phyloP scores from a whole-genome alignment of 78 protist species.

The Speleostelium caveatum region DNA sequence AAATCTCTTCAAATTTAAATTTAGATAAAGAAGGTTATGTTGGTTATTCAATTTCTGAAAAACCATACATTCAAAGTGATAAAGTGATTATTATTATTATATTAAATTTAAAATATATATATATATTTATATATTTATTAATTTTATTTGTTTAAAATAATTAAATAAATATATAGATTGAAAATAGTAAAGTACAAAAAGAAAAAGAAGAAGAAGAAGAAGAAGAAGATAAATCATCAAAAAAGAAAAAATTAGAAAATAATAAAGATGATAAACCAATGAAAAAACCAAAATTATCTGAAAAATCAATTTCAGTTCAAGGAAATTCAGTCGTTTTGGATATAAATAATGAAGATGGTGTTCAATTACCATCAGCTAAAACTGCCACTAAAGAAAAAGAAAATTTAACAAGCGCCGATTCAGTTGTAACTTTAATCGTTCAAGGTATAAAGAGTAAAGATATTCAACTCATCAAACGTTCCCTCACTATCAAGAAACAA shows the following conservation, averaged over 20 bases:
- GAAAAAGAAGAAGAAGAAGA: too few relatives aligned
- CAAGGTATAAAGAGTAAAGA: conserved; percentile 22
- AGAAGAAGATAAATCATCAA: not conserved
- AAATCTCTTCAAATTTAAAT: too few relatives aligned
- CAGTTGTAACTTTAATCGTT: conserved; percentile 32
- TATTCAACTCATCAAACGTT: not conserved
- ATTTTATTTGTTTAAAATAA: too few relatives aligned
- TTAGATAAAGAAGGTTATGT: too few relatives aligned
- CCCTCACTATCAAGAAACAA: not conserved
- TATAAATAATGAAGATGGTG: not conserved
- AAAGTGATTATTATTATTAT: too few relatives aligned
- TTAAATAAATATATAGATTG: too few relatives aligned
- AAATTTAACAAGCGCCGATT: conserved; percentile 28
- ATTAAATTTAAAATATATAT: too few relatives aligned
- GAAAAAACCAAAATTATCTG: not conserved
- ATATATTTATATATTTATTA: too few relatives aligned
- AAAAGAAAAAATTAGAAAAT: not conserved
- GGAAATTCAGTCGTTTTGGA: conserved; percentile 9
- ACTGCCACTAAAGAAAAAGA: not conserved
- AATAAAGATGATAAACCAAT: not conserved
- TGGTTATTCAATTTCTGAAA: too few relatives aligned
- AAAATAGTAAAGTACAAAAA: too few relatives aligned
- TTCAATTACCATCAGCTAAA: conserved; percentile 5
- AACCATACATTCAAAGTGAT: too few relatives aligned
- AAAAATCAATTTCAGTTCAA: conserved; percentile 2